Conservation (phyloP, 805 yeast species). For the Candida jianshihensis region DNA sequence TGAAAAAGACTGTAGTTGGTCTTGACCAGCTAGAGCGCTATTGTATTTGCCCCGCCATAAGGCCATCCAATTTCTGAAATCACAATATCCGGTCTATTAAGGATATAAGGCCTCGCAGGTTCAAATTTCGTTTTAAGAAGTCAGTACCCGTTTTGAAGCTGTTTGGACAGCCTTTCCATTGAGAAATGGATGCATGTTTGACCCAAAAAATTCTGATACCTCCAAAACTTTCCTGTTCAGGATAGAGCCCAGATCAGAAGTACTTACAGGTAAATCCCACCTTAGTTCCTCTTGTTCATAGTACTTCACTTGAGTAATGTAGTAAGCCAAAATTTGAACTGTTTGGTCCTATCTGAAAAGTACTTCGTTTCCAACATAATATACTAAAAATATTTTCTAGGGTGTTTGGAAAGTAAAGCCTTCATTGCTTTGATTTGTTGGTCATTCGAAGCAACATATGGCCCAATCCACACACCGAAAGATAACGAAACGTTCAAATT, state of each 20-base stretch:
- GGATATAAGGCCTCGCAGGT: conserved; percentile 26
- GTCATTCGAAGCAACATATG: conserved; percentile 35
- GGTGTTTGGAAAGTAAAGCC: conserved; percentile 33
- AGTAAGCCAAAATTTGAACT: conserved; percentile 28
- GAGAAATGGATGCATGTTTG: conserved; percentile 63
- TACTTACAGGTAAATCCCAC: conserved; percentile 48
- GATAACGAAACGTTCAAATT: conserved; percentile 49
- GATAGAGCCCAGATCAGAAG: conserved; percentile 50
- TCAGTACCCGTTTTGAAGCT: conserved; percentile 49
- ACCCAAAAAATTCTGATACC: conserved; percentile 51
- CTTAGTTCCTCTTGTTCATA: conserved; percentile 28
- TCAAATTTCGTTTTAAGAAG: conserved; percentile 37
- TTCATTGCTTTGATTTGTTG: conserved; percentile 41
- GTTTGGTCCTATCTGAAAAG: conserved; percentile 45
- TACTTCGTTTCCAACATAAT: conserved; percentile 61
- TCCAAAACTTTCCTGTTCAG: conserved; percentile 32
- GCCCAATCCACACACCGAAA: conserved; percentile 58
- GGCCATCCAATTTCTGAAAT: conserved; percentile 76
- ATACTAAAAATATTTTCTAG: conserved; percentile 39
- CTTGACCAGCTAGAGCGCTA: conserved; percentile 39
- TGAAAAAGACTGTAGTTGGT: conserved; percentile 40
- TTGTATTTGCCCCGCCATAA: conserved; percentile 46
- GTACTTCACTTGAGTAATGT: conserved; percentile 35
- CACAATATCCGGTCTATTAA: conserved; percentile 26
- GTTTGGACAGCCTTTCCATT: conserved; percentile 43